A percentile compares a stretch with the other conserved stretches of the same genome.
These are phyloP conservation scores for Ophiostoma perfectum DNA, from an alignment of 2,329 filamentous ascomycete species.

Conservation along the genomic window DNA sequence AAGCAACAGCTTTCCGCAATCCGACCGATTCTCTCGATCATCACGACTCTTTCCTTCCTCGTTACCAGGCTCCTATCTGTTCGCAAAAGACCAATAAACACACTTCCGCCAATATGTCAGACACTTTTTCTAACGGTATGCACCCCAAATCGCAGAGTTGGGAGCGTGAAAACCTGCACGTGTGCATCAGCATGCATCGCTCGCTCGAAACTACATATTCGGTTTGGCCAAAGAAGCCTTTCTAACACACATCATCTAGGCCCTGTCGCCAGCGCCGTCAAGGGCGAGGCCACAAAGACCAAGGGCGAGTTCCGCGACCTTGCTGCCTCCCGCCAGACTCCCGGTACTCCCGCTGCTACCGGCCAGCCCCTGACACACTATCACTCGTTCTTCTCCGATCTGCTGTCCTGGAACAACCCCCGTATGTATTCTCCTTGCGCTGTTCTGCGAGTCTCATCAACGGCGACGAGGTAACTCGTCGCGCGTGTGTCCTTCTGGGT, in stretches of 20 bases:
- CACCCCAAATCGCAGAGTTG: neutral
- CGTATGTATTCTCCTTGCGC: constrained; percentile 42
- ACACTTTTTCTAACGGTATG: constrained; percentile 29
- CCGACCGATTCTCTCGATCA: neutral
- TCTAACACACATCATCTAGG: constrained; percentile 36
- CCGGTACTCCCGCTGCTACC: constrained; percentile 40
- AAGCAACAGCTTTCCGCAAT: neutral
- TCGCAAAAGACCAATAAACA: constrained; percentile 5
- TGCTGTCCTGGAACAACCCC: constrained; percentile 65
- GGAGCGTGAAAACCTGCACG: neutral
- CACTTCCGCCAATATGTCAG: constrained; percentile 37
- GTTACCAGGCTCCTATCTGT: neutral
- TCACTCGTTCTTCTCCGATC: constrained; percentile 64
- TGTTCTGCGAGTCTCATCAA: no score
- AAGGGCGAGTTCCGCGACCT: constrained; percentile 53
- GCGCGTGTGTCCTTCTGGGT: no score
- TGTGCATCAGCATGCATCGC: neutral
- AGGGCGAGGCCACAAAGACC: constrained; percentile 52
- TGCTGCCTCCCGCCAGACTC: constrained; percentile 52
- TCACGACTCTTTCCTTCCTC: neutral
- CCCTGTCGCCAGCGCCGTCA: constrained; percentile 55
- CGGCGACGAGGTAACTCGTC: no score
- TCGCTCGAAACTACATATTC: neutral
- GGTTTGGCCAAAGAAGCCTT: neutral
- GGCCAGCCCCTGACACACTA: constrained; percentile 63